Evolutionary conservation across 129 eudicot genomes (phyloP), one percentile per base, ranked within the genome.

Genomic region (Flaveria sonorensis): DNA sequence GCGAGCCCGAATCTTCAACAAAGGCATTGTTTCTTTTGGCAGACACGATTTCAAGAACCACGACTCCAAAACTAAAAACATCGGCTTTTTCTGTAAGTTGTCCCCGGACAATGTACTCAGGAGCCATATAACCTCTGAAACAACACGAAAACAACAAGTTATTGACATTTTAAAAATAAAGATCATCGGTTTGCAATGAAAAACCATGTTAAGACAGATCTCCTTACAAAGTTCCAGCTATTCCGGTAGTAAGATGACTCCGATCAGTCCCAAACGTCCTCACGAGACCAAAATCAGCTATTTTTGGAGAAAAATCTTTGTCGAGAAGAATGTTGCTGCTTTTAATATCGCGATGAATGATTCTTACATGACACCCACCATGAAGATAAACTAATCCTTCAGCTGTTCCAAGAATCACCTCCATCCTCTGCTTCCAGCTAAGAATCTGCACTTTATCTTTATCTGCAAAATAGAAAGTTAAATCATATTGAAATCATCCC

Each of bases 281-380:
- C 75, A 85, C 96, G 50, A 90, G 91, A 10, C 96, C 96, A 71
- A 90, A 90, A 86, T 91, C 97, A 0, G 97, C 97, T 19, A 91
- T 89, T 73, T 89, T 91, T 2, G 97, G 81, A 61, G 66, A 66
- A 15, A 81, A 80, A 71, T 89, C 84, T 72, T 85, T 83, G 61
- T 87, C 97, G 42, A 91, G 95, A 79, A 91, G 95, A 72, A 91
- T 81, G 82, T 91, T 91, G 86, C 95, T 88, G 59, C 92, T 77
- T 84, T 91, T 91, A 21, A 91, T 91, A 76, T 91, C 97, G n/a
- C 97, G 71, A 76, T 91, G 97, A 50, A 91, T 87, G 19, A 91
- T 91, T 70, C 95, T 85, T 16, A 65, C 79, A 21, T 85, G 79
- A 43, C 81, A 74, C 10, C 95, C 97, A 55, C 87, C 86, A 61